phyloP scores from a whole-genome alignment of 495 filamentous ascomycete species.

The Parathielavia appendiculata region DNA sequence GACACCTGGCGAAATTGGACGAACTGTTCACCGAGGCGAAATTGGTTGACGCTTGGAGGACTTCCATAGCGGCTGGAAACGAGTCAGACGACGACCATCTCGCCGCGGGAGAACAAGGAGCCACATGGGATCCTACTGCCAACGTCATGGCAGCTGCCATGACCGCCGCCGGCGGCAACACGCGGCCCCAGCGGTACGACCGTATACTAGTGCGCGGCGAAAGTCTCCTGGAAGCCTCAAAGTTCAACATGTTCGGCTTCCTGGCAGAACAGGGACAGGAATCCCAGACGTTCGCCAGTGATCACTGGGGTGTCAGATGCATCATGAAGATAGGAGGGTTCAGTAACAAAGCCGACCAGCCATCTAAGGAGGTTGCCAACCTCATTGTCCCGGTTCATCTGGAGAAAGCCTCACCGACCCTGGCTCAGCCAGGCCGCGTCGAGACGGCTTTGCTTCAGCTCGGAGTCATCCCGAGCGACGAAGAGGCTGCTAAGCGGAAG shows the following conservation, averaged over 20 bases:
- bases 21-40: constrained; percentile 29
- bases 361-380: constrained; percentile 16
- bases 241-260: constrained; percentile 49
- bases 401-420: constrained; percentile 15
- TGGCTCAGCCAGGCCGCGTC: constrained; percentile 26
- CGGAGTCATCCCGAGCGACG: constrained; percentile 38
- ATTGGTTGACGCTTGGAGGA: constrained; percentile 42
- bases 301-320: constrained; percentile 53
- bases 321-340: constrained; percentile 29
- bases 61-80: constrained; percentile 4
- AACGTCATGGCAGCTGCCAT: constrained; percentile 48
- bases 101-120: constrained; percentile 49
- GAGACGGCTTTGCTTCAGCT: constrained; percentile 27
- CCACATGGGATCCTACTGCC: constrained; percentile 50
- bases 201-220: constrained; percentile 46
- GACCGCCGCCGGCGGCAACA: constrained; percentile 35
- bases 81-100: constrained; percentile 15
- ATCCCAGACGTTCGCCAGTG: constrained; percentile 40
- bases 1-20: constrained; percentile 34
- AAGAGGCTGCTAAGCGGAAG: constrained; percentile 38
- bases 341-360: constrained; percentile 1
- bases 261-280: constrained; percentile 17
- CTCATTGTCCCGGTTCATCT: constrained; percentile 27
- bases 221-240: constrained; percentile 30
- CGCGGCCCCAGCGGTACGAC: constrained; percentile 56